Evolutionary conservation across 352 stramenopile genomes (phyloP).

Genomic region (Phytophthora cactorum): DNA sequence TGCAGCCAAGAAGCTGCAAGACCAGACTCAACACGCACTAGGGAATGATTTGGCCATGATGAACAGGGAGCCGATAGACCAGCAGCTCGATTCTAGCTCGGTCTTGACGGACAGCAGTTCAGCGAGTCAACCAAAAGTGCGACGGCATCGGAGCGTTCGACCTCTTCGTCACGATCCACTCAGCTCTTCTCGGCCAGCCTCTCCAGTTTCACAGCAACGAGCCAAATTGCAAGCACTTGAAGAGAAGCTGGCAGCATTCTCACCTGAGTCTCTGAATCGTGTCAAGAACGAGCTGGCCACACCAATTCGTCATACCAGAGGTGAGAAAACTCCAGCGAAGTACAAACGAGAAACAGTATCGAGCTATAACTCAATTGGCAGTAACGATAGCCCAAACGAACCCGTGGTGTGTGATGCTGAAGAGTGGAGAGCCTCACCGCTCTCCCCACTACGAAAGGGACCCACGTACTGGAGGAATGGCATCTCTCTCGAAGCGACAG

Average conservation of each 20-base stretch:
- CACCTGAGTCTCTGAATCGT: slow-evolving; percentile 52
- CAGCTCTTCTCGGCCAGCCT: slow-evolving; percentile 29
- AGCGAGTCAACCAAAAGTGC: slow-evolving; percentile 12
- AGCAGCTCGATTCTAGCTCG: slow-evolving; percentile 11
- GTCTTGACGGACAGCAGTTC: slow-evolving; percentile 25
- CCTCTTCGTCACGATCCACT: slow-evolving; percentile 9
- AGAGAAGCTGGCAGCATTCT: slow-evolving; percentile 59
- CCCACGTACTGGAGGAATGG: slow-evolving; percentile 62
- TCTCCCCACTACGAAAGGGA: slow-evolving; percentile 56
- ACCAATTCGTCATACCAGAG: slow-evolving; percentile 2
- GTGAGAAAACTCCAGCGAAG: neutral
- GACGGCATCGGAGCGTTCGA: slow-evolving; percentile 3
- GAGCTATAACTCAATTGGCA: neutral
- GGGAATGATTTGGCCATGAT: slow-evolving; percentile 26
- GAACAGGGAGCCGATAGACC: slow-evolving; percentile 6
- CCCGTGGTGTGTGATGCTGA: slow-evolving; percentile 1
- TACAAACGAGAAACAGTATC: slow-evolving; percentile 4
- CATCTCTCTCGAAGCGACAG: slow-evolving; percentile 48
- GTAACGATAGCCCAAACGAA: neutral
- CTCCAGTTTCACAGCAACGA: slow-evolving; percentile 55
- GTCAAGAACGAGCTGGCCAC: slow-evolving; percentile 33
- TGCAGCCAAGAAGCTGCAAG: slow-evolving; percentile 53
- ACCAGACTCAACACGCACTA: slow-evolving; percentile 44
- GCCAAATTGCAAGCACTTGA: slow-evolving; percentile 64
- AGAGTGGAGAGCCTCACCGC: slow-evolving; percentile 41